phyloP scores from a whole-genome alignment of 2,329 filamentous ascomycete species.

The Neoarthrinium moseri region DNA sequence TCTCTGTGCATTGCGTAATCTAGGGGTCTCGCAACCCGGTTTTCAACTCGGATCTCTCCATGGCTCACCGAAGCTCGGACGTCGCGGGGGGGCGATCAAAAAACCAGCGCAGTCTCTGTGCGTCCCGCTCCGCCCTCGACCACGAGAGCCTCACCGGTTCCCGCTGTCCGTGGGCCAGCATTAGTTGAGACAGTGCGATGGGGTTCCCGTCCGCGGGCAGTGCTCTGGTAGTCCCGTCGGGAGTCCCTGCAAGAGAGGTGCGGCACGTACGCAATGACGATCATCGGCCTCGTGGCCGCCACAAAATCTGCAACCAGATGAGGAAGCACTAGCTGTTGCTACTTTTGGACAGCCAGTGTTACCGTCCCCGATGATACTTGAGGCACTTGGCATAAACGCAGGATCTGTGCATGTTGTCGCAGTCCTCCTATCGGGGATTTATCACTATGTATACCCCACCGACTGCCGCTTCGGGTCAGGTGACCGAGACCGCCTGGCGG shows the following conservation, averaged over 20 bases:
- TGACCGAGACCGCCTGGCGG: not conserved
- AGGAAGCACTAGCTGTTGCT: not conserved
- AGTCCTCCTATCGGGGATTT: conserved; percentile 1
- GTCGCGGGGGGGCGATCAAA: not conserved
- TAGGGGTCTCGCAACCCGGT: too few species aligned
- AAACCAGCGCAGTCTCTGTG: not conserved
- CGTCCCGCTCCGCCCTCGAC: not conserved
- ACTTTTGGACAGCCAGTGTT: not conserved
- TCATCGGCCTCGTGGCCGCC: not conserved
- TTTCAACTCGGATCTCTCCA: too few species aligned
- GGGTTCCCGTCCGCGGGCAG: too few species aligned
- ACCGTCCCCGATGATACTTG: not conserved
- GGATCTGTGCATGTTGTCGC: not conserved
- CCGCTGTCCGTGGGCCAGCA: not conserved
- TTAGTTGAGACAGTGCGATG: not conserved
- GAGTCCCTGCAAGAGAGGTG: not conserved
- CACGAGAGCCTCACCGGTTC: not conserved
- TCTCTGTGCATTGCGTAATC: not conserved
- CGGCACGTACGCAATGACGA: not conserved
- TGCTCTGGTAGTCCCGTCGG: not conserved
- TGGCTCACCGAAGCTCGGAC: not conserved
- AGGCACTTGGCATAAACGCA: not conserved
- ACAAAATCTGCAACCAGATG: not conserved
- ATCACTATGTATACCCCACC: not conserved
- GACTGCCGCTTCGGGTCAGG: conserved; percentile 2